Evolutionary conservation across 306 rosid genomes (phyloP), one percentile per base, ranked within the genome.

Genomic region (Pyrus communis): DNA sequence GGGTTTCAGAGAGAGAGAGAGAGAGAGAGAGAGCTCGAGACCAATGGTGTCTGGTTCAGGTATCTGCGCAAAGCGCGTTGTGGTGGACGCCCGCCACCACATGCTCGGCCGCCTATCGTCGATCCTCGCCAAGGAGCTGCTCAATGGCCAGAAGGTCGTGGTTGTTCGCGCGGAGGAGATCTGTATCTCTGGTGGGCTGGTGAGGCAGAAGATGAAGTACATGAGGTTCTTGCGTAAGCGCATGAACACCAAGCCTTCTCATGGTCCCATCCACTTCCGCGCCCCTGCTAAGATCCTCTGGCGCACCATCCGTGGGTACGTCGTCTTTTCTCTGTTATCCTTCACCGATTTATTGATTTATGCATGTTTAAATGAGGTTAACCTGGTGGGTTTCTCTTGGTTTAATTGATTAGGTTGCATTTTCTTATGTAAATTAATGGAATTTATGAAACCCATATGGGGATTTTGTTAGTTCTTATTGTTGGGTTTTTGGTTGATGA

Each of bases 261-360:
- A 91, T 27, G 96, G 96, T 0, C 96, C 96, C 45, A 89, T 91
- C 28, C 96, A 91, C 35, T 91, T 91, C 68, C 89, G 91, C 4
- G 91, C 96, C 19, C 91, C 96, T 1, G 77, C 90, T 3, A 91
- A 88, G 91, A 91, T 91, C 78, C 84, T 91, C 69, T 91, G 96
- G 96, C 90, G 96, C 57, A 89, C 96, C 25, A 86, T 91, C 64
- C 96, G 96, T 22, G 96, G 96, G 96, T 88, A 40, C 27, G 81
- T 78, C 30, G 17, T 17, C n/a, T 3, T 59, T 5, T 61, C 1
- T 64, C 7, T 17, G 13, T 28, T n/a, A 30, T 8, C n/a, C 18
- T 54, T 22, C 11, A 59, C 19, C 23, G 14, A 3, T 25, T n/a
- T 43, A 28, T 13, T 46, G 64, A 18, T 31, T 14, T 77, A 33